Conservation (phyloP, 768 basidiomycete genomes). For the Rhizopogon roseolus region DNA sequence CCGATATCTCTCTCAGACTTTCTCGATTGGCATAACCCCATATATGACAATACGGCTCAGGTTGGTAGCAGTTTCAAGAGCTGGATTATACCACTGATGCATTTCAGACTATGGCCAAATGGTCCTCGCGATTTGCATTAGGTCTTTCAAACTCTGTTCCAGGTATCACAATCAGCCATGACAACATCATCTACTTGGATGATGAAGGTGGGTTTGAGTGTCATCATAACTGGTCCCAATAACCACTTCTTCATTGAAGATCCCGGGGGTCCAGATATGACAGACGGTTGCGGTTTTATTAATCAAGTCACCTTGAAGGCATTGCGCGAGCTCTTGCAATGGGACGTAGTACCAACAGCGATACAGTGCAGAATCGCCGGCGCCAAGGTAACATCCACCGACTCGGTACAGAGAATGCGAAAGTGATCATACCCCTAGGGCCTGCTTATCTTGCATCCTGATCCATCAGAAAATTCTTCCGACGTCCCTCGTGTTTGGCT, state of each 20-base stretch:
- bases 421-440: constrained; percentile 3
- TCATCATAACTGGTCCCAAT: neutral
- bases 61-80: constrained; percentile 27
- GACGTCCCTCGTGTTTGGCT: constrained; percentile 24
- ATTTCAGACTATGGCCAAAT: constrained; percentile 57
- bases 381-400: constrained; percentile 29
- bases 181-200: constrained; percentile 32
- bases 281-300: constrained; percentile 49
- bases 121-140: constrained; percentile 56
- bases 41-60: constrained; percentile 43
- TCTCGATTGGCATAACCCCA: constrained; percentile 51
- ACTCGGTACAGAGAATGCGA: neutral
- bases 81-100: neutral
- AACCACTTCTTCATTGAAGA: neutral
- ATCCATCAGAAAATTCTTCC: constrained; percentile 14
- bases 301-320: constrained; percentile 33
- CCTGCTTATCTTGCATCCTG: constrained; percentile 25
- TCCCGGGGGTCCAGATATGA: constrained; percentile 39
- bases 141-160: constrained; percentile 64
- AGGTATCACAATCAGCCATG: constrained; percentile 35
- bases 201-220: constrained; percentile 43
- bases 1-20: constrained; percentile 40
- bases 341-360: constrained; percentile 38
- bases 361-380: constrained; percentile 48
- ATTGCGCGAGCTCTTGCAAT: constrained; percentile 29